A percentile compares a stretch with the other conserved stretches of the same genome.
Evolutionary conservation across 2,329 filamentous ascomycete genomes (phyloP).

Genomic region (Fusarium coffeatum): DNA sequence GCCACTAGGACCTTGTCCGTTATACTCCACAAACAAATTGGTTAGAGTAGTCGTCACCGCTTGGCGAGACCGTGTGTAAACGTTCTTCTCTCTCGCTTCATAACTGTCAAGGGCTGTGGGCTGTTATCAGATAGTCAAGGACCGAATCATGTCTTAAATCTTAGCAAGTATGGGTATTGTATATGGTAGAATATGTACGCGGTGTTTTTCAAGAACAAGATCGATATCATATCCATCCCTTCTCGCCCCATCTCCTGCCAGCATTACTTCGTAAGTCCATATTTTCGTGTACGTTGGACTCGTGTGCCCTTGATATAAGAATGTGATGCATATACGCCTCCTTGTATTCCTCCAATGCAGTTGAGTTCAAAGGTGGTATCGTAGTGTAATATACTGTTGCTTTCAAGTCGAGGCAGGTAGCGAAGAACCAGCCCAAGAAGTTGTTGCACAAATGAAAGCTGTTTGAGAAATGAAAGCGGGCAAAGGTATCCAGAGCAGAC

Average conservation of each 20-base stretch:
- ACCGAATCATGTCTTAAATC: conserved; percentile 9
- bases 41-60: not conserved
- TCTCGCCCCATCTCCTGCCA: conserved; percentile 16
- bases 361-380: conserved; percentile 12
- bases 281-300: conserved; percentile 32
- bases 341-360: conserved; percentile 5
- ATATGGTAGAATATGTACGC: conserved; percentile 37
- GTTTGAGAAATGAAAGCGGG: conserved; percentile 5
- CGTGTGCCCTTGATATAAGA: conserved; percentile 14
- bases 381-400: conserved; percentile 20
- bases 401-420: not conserved
- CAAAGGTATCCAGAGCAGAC: not conserved
- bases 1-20: conserved; percentile 5
- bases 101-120: not conserved
- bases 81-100: not conserved
- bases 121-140: not conserved
- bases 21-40: conserved; percentile 6
- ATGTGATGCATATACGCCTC: conserved; percentile 18
- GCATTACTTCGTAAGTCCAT: conserved; percentile 39
- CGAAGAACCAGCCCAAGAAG: not conserved
- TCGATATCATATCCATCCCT: conserved; percentile 11
- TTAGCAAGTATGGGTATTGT: conserved; percentile 42
- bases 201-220: conserved; percentile 18
- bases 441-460: conserved; percentile 1
- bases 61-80: not conserved